A percentile compares a stretch with the other conserved stretches of the same genome.
These are phyloP conservation scores for Magnaporthiopsis rhizophila DNA, from an alignment of 2,329 filamentous ascomycete species.

Conservation along the genomic window DNA sequence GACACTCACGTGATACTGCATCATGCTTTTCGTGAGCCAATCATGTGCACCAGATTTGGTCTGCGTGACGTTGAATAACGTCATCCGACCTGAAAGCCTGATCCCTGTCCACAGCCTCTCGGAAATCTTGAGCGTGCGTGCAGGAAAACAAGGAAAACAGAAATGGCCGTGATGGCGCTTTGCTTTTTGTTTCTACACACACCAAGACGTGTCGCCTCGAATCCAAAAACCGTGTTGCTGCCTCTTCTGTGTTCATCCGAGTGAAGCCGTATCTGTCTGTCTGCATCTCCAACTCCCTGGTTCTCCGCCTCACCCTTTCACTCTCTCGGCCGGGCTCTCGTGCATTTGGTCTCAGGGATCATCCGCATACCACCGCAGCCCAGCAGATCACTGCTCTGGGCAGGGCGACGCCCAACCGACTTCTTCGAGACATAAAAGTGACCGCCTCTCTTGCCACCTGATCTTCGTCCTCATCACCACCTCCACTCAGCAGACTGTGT, in stretches of 20 bases:
- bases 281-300: not conserved
- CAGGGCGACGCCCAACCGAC: not conserved
- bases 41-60: not conserved
- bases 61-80: constrained; percentile 1
- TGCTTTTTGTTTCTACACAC: not conserved
- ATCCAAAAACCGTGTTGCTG: not conserved
- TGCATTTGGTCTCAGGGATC: not conserved
- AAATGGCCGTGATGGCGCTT: not conserved
- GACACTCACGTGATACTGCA: not conserved
- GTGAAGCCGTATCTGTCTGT: not conserved
- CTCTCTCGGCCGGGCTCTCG: not conserved
- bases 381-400: not conserved
- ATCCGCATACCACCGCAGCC: not conserved
- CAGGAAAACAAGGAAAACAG: not conserved
- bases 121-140: not conserved
- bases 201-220: not conserved
- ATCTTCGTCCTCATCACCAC: not conserved
- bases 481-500: not conserved
- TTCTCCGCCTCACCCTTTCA: not conserved
- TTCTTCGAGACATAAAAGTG: not conserved
- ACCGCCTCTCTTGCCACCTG: not conserved
- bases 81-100: not conserved
- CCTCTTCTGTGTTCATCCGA: not conserved
- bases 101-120: not conserved
- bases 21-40: not conserved